Evolutionary conservation across 345 rosid genomes (phyloP).

Genomic region (Syzygium aqueum): DNA sequence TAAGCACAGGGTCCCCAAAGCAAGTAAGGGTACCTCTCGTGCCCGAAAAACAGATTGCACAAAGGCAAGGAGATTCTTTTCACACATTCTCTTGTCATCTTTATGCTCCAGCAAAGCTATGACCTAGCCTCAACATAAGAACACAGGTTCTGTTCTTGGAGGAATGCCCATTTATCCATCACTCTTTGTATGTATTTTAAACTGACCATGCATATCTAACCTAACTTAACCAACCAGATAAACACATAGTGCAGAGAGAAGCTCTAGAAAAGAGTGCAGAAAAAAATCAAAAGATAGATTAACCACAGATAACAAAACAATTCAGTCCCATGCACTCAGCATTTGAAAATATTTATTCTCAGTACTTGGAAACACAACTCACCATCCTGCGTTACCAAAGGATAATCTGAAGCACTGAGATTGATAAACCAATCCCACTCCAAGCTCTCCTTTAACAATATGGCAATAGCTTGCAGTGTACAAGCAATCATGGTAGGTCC

Average conservation of each 20-base stretch:
- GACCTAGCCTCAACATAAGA: not conserved
- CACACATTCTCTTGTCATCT: not conserved
- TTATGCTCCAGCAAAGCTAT: not conserved
- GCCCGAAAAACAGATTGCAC: not conserved
- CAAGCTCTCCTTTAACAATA: constrained; percentile 71
- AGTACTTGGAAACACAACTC: constrained; percentile 13
- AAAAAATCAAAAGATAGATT: not conserved
- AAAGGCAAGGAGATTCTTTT: not conserved
- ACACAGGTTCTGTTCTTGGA: not conserved
- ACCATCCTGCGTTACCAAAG: constrained; percentile 95
- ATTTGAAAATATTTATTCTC: not conserved
- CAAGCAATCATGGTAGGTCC: constrained; percentile 94
- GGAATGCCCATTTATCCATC: not conserved
- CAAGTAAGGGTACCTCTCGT: not conserved
- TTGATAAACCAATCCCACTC: constrained; percentile 97
- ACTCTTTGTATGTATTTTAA: not conserved
- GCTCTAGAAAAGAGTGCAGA: not conserved
- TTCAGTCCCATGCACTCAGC: not conserved
- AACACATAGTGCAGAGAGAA: not conserved
- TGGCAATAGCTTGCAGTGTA: constrained; percentile 86
- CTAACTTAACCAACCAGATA: not conserved
- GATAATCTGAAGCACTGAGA: constrained; percentile 92
- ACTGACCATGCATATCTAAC: not conserved
- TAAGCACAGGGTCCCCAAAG: not conserved
- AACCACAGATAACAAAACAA: not conserved